phyloP scores from a whole-genome alignment of 768 basidiomycete species.

The Infundibulicybe gibba region DNA sequence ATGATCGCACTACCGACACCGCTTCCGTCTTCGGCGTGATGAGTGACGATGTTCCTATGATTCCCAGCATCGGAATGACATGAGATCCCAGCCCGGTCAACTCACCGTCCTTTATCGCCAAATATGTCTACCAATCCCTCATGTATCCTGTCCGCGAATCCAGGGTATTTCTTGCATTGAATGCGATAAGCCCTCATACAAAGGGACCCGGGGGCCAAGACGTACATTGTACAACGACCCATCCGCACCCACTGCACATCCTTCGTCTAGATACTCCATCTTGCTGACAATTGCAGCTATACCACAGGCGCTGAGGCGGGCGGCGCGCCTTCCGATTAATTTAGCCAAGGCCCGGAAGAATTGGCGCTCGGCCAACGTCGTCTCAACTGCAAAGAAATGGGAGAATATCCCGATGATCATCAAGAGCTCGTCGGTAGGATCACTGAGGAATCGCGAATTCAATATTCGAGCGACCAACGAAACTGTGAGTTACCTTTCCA shows the following conservation, averaged over 20 bases:
- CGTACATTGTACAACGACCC: slow-evolving; percentile 93
- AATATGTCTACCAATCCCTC: slow-evolving; percentile 93
- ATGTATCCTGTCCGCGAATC: slow-evolving; percentile 90
- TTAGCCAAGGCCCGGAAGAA: slow-evolving; percentile 95
- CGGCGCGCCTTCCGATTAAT: slow-evolving; percentile 86
- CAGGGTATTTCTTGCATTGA: slow-evolving; percentile 86
- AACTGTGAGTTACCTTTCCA: slow-evolving; percentile 69
- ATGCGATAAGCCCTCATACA: not conserved
- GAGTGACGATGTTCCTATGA: slow-evolving; percentile 63
- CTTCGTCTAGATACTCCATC: slow-evolving; percentile 90
- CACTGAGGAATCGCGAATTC: slow-evolving; percentile 39
- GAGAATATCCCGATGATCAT: slow-evolving; percentile 97
- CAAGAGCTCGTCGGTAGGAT: slow-evolving; percentile 93
- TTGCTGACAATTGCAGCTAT: slow-evolving; percentile 96
- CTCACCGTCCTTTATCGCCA: slow-evolving; percentile 90
- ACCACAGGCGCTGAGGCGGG: slow-evolving; percentile 89
- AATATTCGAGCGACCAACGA: not conserved
- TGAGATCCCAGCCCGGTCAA: slow-evolving; percentile 4
- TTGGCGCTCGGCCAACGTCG: slow-evolving; percentile 92
- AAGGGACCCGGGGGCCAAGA: slow-evolving; percentile 6
- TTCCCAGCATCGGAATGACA: not conserved
- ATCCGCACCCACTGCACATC: slow-evolving; percentile 87
- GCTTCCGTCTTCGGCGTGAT: slow-evolving; percentile 88
- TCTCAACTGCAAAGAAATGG: slow-evolving; percentile 96
- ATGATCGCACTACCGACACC: slow-evolving; percentile 98